Base-by-base conservation (phyloP, 345 rosid genomes). In the Laguncularia racemosa region DNA sequence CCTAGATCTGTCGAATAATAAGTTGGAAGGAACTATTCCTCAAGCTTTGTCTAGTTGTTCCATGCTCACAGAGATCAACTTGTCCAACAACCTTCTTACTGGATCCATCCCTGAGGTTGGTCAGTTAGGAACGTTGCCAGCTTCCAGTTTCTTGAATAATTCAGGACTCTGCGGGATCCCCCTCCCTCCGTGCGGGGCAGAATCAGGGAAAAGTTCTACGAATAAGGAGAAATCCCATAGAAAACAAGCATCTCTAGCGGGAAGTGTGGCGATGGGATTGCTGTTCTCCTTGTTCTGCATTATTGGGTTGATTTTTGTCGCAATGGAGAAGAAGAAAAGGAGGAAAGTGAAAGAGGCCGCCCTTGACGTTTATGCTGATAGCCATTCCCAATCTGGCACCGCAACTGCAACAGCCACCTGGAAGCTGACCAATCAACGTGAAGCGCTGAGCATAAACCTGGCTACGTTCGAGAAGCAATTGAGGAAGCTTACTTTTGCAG, bases 221-320 rank as follows among this genome's bases (percentile, higher is more conserved):
- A 81, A 13, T 55, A 80, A 63, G 72, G 78, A 60, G 64, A 77
- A 80, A 64, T 81, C 96, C 54, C 82, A 67, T 6, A 57, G 75
- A 57, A 72, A 67, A 64, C 71, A 68, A 9, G 76, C 89, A 1
- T 81, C 96, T 50, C 72, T 87, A 3, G 90, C 74, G 0, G 79
- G 91, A 51, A 85, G 86, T 45, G 84, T 93, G n/a, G 97, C 90
- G 0, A 87, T 89, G 90, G 97, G 97, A 14, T 69, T 93, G 77
- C 57, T 93, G 63, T 78, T 89, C 73, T 76, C 95, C 1, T 75
- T 89, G 9, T 81, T 89, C 47, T 89, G 96, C 63, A 85, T 87
- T 38, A 63, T 87, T 15, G 90, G 81, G 17, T 50, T 85, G 69
- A 60, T 93, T n/a, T 67, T 93, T 21, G 80, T 83, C 49, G 75